Conservation (phyloP, 2,329 filamentous ascomycete genomes). For the Colletotrichum noveboracense region DNA sequence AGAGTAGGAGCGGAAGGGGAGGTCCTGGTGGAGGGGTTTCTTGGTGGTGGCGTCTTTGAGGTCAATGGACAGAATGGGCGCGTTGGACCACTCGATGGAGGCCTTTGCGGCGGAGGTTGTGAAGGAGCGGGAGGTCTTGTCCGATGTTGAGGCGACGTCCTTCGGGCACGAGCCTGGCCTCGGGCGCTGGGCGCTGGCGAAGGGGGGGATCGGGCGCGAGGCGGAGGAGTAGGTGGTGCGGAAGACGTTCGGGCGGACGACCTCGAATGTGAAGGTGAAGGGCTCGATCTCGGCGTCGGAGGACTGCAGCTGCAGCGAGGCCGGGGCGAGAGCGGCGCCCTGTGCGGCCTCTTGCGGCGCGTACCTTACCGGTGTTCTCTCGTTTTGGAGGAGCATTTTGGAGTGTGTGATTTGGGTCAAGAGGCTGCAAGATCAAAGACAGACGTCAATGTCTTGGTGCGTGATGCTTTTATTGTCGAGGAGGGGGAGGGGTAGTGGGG, state of each 20-base stretch:
- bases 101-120: constrained; percentile 44
- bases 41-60: constrained; percentile 53
- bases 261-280: constrained; percentile 68
- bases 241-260: constrained; percentile 67
- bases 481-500: background rate
- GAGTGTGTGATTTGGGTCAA: background rate
- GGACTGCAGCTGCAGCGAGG: constrained; percentile 9
- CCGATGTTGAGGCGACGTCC: constrained; percentile 28
- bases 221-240: constrained; percentile 69
- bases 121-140: constrained; percentile 34
- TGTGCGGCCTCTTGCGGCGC: constrained; percentile 5
- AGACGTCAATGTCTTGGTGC: background rate
- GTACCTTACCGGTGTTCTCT: constrained; percentile 5
- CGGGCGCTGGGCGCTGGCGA: constrained; percentile 62
- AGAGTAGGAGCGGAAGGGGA: constrained; percentile 70
- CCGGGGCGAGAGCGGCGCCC: background rate
- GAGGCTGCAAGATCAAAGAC: background rate
- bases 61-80: constrained; percentile 57
- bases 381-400: constrained; percentile 18
- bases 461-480: background rate
- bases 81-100: constrained; percentile 61
- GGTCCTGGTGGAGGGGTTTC: constrained; percentile 64
- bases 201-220: constrained; percentile 67
- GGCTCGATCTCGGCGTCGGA: constrained; percentile 27
- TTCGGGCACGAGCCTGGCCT: background rate